phyloP scores from a whole-genome alignment of 768 basidiomycete species.

The Lyophyllum decastes region DNA sequence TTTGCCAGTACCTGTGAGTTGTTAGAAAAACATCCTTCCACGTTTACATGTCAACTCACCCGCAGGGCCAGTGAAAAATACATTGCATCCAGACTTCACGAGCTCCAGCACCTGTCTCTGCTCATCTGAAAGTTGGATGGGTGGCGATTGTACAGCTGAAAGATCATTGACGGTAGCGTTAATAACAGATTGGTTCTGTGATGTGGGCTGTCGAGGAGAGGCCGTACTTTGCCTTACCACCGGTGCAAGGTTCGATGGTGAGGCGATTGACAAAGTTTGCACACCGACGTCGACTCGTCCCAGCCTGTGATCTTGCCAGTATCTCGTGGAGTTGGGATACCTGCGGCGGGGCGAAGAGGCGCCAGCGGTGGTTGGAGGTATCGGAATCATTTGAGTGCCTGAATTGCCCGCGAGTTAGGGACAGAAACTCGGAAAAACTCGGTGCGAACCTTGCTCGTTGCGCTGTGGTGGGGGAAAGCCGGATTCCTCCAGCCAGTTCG shows the following conservation, averaged over 20 bases:
- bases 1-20: slow-evolving; percentile 63
- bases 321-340: slow-evolving; percentile 14
- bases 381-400: neutral
- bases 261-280: slow-evolving; percentile 2
- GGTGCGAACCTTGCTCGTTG: neutral
- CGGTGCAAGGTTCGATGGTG: neutral
- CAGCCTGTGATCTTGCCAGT: slow-evolving; percentile 14
- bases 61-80: slow-evolving; percentile 79
- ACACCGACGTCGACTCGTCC: slow-evolving; percentile 7
- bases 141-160: neutral
- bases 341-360: neutral
- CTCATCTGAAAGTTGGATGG: slow-evolving; percentile 34
- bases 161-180: slow-evolving; percentile 63
- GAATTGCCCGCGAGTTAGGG: neutral
- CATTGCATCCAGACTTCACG: slow-evolving; percentile 55
- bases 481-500: slow-evolving; percentile 9
- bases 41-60: slow-evolving; percentile 35
- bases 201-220: neutral
- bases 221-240: neutral
- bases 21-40: neutral
- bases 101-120: slow-evolving; percentile 41
- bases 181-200: slow-evolving; percentile 31
- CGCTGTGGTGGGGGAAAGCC: neutral
- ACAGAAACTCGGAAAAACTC: neutral
- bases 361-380: neutral